Conservation (phyloP, 2,329 filamentous ascomycete species). For the Aspergillus neotritici region DNA sequence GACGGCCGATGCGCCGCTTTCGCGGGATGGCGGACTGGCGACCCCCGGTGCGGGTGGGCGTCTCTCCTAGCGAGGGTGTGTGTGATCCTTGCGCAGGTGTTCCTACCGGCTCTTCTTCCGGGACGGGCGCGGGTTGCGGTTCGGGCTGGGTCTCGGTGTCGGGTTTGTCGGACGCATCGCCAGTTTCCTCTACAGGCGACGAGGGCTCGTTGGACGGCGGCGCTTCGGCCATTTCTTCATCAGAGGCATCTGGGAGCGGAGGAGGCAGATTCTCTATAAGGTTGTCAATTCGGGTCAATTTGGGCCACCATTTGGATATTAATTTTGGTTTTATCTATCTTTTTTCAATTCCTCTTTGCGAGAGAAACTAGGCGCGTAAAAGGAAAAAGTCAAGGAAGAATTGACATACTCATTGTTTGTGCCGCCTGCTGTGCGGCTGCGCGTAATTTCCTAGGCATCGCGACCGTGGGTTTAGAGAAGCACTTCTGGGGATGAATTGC, state of each 20-base stretch:
- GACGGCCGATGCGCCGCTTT: conserved; percentile 72
- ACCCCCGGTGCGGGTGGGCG: conserved; percentile 46
- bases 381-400: neutral
- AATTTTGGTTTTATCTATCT: neutral
- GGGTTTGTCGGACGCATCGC: conserved; percentile 23
- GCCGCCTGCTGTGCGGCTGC: conserved; percentile 44
- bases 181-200: conserved; percentile 29
- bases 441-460: conserved; percentile 42
- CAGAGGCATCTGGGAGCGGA: conserved; percentile 39
- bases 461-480: conserved; percentile 6
- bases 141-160: conserved; percentile 24
- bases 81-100: conserved; percentile 38
- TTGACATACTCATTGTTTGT: conserved; percentile 40
- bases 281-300: conserved; percentile 15
- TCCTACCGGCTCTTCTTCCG: conserved; percentile 43
- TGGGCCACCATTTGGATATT: conserved; percentile 5
- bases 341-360: neutral
- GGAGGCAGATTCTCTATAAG: conserved; percentile 39
- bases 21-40: conserved; percentile 56
- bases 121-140: conserved; percentile 30
- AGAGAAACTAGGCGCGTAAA: conserved; percentile 1
- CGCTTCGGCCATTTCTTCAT: conserved; percentile 42
- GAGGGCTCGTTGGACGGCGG: conserved; percentile 30
- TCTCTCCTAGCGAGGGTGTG: conserved; percentile 44
- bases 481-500: conserved; percentile 1